A percentile compares a stretch with the other conserved stretches of the same genome.
phyloP scores from a whole-genome alignment of 148 eudicot genomes.

The Rhododendron mucronatum region DNA sequence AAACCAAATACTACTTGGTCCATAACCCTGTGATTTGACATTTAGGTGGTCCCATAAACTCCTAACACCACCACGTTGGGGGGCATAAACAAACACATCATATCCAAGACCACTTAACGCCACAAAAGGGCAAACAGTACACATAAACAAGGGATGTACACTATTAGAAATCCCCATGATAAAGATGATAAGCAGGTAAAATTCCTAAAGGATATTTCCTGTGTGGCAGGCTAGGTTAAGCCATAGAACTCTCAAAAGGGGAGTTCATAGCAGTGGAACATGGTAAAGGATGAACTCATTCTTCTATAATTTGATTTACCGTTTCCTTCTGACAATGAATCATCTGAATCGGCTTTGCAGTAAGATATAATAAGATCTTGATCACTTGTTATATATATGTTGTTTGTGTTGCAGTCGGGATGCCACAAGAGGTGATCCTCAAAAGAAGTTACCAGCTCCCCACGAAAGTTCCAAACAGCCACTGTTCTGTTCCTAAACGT shows the following conservation, averaged over 20 bases:
- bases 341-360: conserved; percentile 89
- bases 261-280: not conserved
- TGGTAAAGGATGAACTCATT: not conserved
- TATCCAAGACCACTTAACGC: not conserved
- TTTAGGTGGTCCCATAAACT: not conserved
- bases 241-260: not conserved
- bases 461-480: conserved; percentile 97
- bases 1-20: not conserved
- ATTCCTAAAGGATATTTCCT: not conserved
- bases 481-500: conserved; percentile 88
- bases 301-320: conserved; percentile 32
- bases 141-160: not conserved
- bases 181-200: not conserved
- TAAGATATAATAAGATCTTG: conserved; percentile 98
- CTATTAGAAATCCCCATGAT: not conserved
- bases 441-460: conserved; percentile 94
- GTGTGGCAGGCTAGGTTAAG: not conserved
- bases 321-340: conserved; percentile 60
- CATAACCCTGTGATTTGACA: not conserved
- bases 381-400: conserved; percentile 91
- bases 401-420: conserved; percentile 98
- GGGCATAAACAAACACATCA: not conserved
- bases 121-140: not conserved
- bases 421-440: conserved; percentile 99
- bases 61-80: not conserved